These are phyloP conservation scores for Pythium brachiatum DNA, from an alignment of 352 stramenopile genomes.

Conservation along the genomic window DNA sequence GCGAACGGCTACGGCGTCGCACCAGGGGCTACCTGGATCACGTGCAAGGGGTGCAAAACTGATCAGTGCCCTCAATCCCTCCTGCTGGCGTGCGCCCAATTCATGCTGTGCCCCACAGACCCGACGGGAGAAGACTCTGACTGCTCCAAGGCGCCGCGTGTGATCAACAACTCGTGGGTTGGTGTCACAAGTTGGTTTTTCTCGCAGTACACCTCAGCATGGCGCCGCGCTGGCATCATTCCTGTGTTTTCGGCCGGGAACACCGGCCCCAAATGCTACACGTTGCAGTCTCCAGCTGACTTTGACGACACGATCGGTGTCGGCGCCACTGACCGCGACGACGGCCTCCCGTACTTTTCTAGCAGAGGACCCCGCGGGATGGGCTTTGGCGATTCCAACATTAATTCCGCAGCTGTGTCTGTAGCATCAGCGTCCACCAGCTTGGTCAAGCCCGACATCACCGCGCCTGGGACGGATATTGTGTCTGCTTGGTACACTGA, in stretches of 20 bases:
- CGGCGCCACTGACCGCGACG: no score
- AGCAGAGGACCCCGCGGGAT: no score
- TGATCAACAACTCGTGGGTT: slow-evolving; percentile 30
- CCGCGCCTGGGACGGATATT: no score
- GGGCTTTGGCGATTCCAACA: no score
- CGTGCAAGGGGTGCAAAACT: slow-evolving; percentile 7
- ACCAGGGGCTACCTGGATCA: slow-evolving; percentile 15
- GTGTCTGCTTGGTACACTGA: no score
- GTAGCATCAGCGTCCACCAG: no score
- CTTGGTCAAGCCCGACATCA: no score
- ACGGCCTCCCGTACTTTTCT: no score
- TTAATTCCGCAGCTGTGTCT: no score
- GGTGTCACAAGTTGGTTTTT: slow-evolving; percentile 1
- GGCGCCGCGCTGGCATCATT: slow-evolving; percentile 27
- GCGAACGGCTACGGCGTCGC: slow-evolving; percentile 13
- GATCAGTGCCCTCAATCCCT: slow-evolving; percentile 12
- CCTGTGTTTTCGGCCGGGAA: neutral
- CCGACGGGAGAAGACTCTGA: slow-evolving; percentile 1
- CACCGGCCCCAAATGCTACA: no score
- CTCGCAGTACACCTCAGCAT: slow-evolving; percentile 14
- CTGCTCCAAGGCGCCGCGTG: slow-evolving; percentile 17
- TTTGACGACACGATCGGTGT: no score
- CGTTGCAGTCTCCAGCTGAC: no score
- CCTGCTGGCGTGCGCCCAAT: slow-evolving; percentile 27
- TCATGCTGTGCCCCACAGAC: slow-evolving; percentile 32